Evolutionary conservation across 352 stramenopile genomes (phyloP), one percentile per base, ranked within the genome.

Genomic region (Blastocystis hominis): DNA sequence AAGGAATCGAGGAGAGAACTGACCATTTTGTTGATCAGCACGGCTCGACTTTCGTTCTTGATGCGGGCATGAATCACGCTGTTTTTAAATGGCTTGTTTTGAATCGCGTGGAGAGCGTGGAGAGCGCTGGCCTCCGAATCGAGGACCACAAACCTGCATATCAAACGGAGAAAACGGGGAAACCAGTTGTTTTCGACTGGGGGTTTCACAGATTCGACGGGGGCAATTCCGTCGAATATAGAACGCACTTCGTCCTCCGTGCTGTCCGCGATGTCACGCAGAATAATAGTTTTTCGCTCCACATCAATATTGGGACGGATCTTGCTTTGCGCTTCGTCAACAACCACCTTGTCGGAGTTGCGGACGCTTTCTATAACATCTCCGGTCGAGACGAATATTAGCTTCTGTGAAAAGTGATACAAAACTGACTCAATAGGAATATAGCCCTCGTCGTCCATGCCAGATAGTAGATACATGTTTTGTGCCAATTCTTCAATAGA

Each of bases 211-310:
- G 76, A 86, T 70, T 86, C 76, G 5, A 86, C 47, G 6, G 47
- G 4, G 3, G 46, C 76, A 15, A 86, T n/a, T 34, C 34, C 76
- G 3, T 20, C 30, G 47, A 86, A 86, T 15, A 86, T 24, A 3
- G 50, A 36, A 30, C 63, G 59, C 0, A 86, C 17, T 44, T 86
- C 76, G 15, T 86, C 76, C 42, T 86, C 63, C 20, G 76, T 72
- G 13, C n/a, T 62, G 77, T 40, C n/a, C n/a, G 54, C 40, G 68
- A 86, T 10, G 44, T 86, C 76, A 56, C 76, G 76, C 59, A 86
- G 30, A 75, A 86, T 86, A 46, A 86, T 86, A 2, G 76, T 86
- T 44, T 86, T 86, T 86, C 76, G n/a, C 42, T 86, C 76, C 5
- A 86, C 59, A 10, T 7, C 17, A 9, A 86, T 77, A 75, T 68